phyloP scores from a whole-genome alignment of 371 early-diverging fungal genomes.

The Mucor mucedo region DNA sequence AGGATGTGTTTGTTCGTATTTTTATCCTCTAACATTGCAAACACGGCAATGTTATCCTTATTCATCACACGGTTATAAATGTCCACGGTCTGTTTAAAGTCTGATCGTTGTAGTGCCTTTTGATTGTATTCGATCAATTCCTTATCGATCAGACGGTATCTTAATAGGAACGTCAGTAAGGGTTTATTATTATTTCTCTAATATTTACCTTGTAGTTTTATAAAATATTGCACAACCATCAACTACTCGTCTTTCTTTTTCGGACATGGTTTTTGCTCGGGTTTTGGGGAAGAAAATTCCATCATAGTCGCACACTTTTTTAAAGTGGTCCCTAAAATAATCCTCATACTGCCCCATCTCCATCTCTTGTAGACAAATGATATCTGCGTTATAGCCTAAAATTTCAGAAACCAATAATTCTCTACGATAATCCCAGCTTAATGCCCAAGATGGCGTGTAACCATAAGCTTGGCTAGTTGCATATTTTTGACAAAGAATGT shows the following conservation, averaged over 20 bases:
- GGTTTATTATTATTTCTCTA: not conserved
- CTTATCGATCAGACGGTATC: constrained; percentile 70
- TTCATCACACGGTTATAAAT: constrained; percentile 95
- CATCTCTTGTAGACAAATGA: constrained; percentile 92
- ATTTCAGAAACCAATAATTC: constrained; percentile 93
- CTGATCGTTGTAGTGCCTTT: constrained; percentile 85
- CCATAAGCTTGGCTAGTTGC: constrained; percentile 88
- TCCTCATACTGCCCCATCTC: constrained; percentile 87
- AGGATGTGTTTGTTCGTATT: constrained; percentile 73
- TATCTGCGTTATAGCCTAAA: constrained; percentile 86
- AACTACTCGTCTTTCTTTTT: constrained; percentile 85
- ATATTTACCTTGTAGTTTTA: constrained; percentile 75
- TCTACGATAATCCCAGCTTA: constrained; percentile 94
- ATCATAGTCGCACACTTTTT: constrained; percentile 83
- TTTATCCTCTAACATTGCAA: constrained; percentile 85
- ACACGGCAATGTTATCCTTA: constrained; percentile 96
- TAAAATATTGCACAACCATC: constrained; percentile 99
- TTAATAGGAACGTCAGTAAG: not conserved
- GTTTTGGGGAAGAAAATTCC: constrained; percentile 95
- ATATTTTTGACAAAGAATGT: constrained; percentile 93
- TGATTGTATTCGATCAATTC: constrained; percentile 93
- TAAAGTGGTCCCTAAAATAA: constrained; percentile 78
- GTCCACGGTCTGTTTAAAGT: constrained; percentile 90
- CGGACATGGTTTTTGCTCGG: constrained; percentile 91
- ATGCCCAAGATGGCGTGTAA: constrained; percentile 98